A percentile compares a stretch with the other conserved stretches of the same genome.
phyloP scores from a whole-genome alignment of 2,329 filamentous ascomycete genomes.

The Coniella vitis region DNA sequence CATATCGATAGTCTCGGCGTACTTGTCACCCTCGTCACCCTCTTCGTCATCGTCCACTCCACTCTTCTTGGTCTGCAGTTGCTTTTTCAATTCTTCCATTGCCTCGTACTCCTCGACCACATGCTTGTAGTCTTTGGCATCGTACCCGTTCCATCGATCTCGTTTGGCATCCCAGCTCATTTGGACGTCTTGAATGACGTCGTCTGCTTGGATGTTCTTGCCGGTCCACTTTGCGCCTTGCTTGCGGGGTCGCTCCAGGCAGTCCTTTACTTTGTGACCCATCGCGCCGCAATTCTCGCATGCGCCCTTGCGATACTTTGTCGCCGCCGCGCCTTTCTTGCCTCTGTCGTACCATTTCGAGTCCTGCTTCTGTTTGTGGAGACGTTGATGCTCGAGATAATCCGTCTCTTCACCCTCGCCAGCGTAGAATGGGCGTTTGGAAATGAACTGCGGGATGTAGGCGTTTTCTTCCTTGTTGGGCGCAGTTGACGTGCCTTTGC shows the following conservation, averaged over 20 bases:
- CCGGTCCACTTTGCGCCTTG: slow-evolving; percentile 89
- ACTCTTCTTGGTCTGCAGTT: slow-evolving; percentile 41
- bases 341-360: slow-evolving; percentile 92
- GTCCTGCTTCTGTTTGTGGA: slow-evolving; percentile 67
- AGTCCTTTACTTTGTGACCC: slow-evolving; percentile 94
- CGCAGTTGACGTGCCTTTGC: slow-evolving; percentile 8
- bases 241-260: slow-evolving; percentile 79
- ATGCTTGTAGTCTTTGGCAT: slow-evolving; percentile 73
- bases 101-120: slow-evolving; percentile 89
- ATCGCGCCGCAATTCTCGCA: slow-evolving; percentile 98
- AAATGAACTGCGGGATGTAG: slow-evolving; percentile 97
- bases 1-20: slow-evolving; percentile 96
- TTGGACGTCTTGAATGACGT: slow-evolving; percentile 75
- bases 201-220: slow-evolving; percentile 87
- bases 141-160: slow-evolving; percentile 98
- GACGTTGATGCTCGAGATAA: slow-evolving; percentile 93
- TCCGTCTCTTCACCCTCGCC: slow-evolving; percentile 70
- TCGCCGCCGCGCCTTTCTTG: slow-evolving; percentile 81
- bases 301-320: slow-evolving; percentile 94
- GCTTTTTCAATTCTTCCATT: slow-evolving; percentile 66
- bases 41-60: slow-evolving; percentile 45
- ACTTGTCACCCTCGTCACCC: slow-evolving; percentile 60
- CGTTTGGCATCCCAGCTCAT: slow-evolving; percentile 96
- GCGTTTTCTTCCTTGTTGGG: slow-evolving; percentile 80
- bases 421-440: slow-evolving; percentile 94